These are phyloP conservation scores for bread wheat (Triticum aestivum) DNA, from an alignment of 176 grass and related monocot species.

Conservation along the genomic window IWGSC_CS_RefSeq_v2.1 NC_057794.1:543884037-543884536, in stretches of 20 bases:
- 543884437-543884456: not conserved
- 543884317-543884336: not conserved
- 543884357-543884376: not conserved
- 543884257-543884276: not conserved
- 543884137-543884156: not conserved
- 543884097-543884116: slow-evolving; percentile 10
- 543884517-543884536: slow-evolving; percentile 84
- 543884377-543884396: slow-evolving; percentile 3
- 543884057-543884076: not conserved
- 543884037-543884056: not conserved
- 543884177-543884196: not conserved
- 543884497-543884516: slow-evolving; percentile 93
- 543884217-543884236: slow-evolving; percentile 5
- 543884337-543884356: not conserved
- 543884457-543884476: slow-evolving; percentile 28
- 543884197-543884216: not conserved
- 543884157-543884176: slow-evolving; percentile 3
- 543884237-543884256: not conserved
- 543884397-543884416: not conserved
- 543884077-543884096: not conserved
- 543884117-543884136: not conserved
- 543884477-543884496: slow-evolving; percentile 65
- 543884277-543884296: slow-evolving; percentile 1
- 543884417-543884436: not conserved
- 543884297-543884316: not conserved